Base-by-base conservation (phyloP, 306 rosid genomes). In the Begonia peltatifolia region DNA sequence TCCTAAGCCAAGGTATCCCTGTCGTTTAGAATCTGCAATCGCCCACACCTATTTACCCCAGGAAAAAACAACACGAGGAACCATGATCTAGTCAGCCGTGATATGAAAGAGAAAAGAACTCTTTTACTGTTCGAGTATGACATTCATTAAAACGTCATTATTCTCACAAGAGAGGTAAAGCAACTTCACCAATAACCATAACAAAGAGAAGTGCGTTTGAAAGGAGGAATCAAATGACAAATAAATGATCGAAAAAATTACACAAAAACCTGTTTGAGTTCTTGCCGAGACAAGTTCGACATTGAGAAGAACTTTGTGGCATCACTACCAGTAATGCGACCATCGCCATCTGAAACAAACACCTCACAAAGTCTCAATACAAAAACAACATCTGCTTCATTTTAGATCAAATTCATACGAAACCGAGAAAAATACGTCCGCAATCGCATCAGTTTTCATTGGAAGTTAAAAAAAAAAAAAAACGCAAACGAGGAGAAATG, bases 271-370 rank as follows among this genome's bases (percentile, higher is more conserved):
- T 86, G 93, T 65, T 81, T 90, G 59, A 90, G 94, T 47, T 86
- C 88, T 58, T 75, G 79, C 9, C 96, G 72, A 30, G 95, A 68
- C 78, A 90, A 65, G 38, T 65, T 69, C 14, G 99, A 80, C 78
- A 83, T 62, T 53, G 82, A 55, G 46, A 90, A 90, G 73, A 90
- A 75, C 66, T 67, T 79, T 1, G 75, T 75, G 17, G 96, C 94
- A 69, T 90, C 99, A 14, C 18, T 76, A n/a, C 95, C 95, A 1
- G 86, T 78, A 62, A 90, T 66, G 42, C 99, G 99, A 50, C 95
- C 95, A 76, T 90, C 99, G 11, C 67, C 70, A 70, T 90, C 99
- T 86, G 77, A 55, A 64, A 55, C 14, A 53, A 60, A 61, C 35
- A 9, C 36, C 53, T 10, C 11, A 61, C n/a, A 44, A 41, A 61